Evolutionary conservation across 495 filamentous ascomycete species (phyloP), one percentile per base, ranked within the genome.

Genomic region (Penicillium dipodomyicola): DNA sequence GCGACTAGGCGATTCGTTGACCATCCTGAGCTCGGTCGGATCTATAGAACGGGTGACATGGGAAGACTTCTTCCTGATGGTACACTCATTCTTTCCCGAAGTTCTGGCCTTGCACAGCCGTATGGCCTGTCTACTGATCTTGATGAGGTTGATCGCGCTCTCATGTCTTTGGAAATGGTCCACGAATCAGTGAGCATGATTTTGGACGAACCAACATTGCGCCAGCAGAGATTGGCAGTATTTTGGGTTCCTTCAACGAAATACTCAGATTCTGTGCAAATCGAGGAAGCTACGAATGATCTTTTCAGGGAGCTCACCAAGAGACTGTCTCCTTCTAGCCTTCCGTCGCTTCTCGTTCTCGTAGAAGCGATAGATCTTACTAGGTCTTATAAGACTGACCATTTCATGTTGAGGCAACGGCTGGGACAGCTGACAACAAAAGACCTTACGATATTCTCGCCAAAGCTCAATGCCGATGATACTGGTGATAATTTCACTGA

Each of bases 41-140:
- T 93, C 0, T 92, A 90, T 62, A 80, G 86, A 5, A 87, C 82
- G 35, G 88, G 89, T 0, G 87, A 92, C 64, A 68, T 87, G 30
- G 90, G 87, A 0, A 76, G 89, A 27, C 73, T 92, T 66, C 78
- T 93, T 20, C 74, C 82, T 0, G 86, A 92, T 65, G 86, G 87
- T 0, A 81, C 81, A 7, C 73, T 91, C 23, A 65, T 84, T 12
- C 85, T 88, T 53, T 64, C 75, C 25, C 83, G 84, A 8, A 63
- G 78, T 2, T 85, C 88, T 58, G 83, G 82, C 29, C 87, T 88
- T 67, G 76, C 87, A 54, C 91, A 88, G 60, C 72, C 91, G 12
- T 76, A 86, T 32, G 87, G 87, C 2, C 82, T 88, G 56, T 71
- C 81, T 20, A 77, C 89, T 29, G 84, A 87, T 51, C 73, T 92